Evolutionary conservation across 805 yeast genomes (phyloP), one percentile per base, ranked within the genome.

Genomic region (Yarrowia sp.): DNA sequence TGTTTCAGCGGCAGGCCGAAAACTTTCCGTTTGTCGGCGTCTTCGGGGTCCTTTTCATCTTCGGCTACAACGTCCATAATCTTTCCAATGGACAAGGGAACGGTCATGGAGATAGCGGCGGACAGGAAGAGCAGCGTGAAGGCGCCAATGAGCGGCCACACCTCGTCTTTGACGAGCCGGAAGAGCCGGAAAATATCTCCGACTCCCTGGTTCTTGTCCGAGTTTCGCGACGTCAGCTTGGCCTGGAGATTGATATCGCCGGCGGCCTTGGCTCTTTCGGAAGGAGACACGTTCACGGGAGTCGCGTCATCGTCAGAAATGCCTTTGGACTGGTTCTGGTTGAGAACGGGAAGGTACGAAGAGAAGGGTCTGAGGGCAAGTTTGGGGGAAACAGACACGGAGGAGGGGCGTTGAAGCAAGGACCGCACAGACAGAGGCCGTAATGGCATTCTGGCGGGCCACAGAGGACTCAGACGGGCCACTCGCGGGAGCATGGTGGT

Each of bases 41-140:
- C 63, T 6, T 53, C 44, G 44, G 60, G 44, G 20, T 55, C 61
- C 61, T 55, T 55, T 33, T 78, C 78, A 24, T 72, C 68, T 40
- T 69, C 39, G 61, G 80, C 83, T 5, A 90, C 87, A 2, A 87
- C 84, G 76, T 93, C 98, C 20, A 94, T 83, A 60, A 93, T 87
- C 73, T 90, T 90, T 39, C 98, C 98, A 68, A 94, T 89, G 30
- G 91, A 82, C 53, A 88, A 80, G 9, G 98, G 98, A 50, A 94
- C 81, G 13, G 88, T 78, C 91, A 94, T 89, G 34, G 92, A 84
- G 6, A 91, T 89, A 0, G 92, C 85, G 1, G 97, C 90, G 0
- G 97, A 86, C 39, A 94, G 81, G 68, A 91, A 83, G 0, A 82
- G 71, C 46, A 93, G 78, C 0, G 97, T 97, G 20, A 83, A 76